Percentiles rank a stretch among this genome's conserved stretches.
These are phyloP conservation scores for Auricularia cornea DNA, from an alignment of 768 basidiomycete species.

Conservation along the genomic window DNA sequence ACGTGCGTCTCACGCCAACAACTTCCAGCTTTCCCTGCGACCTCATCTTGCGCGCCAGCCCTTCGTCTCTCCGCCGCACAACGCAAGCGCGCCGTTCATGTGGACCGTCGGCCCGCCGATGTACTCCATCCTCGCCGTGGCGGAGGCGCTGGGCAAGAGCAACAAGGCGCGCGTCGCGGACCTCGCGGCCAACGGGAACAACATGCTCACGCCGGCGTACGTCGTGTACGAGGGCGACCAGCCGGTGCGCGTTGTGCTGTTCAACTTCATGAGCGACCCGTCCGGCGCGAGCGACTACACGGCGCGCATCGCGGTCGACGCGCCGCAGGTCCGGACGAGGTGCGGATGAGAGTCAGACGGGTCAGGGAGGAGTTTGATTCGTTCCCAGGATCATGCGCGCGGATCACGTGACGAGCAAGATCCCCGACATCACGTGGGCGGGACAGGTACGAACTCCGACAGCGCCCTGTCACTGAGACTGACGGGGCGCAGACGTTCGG, in stretches of 20 bases:
- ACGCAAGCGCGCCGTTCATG: slow-evolving; percentile 44
- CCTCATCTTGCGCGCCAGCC: slow-evolving; percentile 11
- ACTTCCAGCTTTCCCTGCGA: neutral
- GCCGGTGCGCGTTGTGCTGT: slow-evolving; percentile 52
- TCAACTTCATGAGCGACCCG: slow-evolving; percentile 64
- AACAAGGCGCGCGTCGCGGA: slow-evolving; percentile 62
- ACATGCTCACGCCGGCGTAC: slow-evolving; percentile 52
- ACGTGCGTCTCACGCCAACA: slow-evolving; percentile 32
- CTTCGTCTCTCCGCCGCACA: slow-evolving; percentile 38
- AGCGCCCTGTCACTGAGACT: neutral
- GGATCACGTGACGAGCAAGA: slow-evolving; percentile 41
- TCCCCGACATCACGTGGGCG: slow-evolving; percentile 63
- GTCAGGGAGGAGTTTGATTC: neutral
- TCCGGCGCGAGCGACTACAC: slow-evolving; percentile 47
- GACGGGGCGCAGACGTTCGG: slow-evolving; percentile 29
- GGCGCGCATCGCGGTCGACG: slow-evolving; percentile 36
- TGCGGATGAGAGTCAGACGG: slow-evolving; percentile 20
- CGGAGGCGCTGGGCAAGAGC: slow-evolving; percentile 61
- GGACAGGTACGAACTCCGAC: slow-evolving; percentile 33
- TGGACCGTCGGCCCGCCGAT: slow-evolving; percentile 73
- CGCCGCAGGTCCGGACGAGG: slow-evolving; percentile 46
- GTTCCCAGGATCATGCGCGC: slow-evolving; percentile 49
- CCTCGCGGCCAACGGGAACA: slow-evolving; percentile 41
- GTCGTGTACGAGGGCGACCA: slow-evolving; percentile 66
- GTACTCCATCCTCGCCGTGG: slow-evolving; percentile 62